phyloP scores from a whole-genome alignment of 192 early-diverging fungal species.

The Coemansia sp. region DNA sequence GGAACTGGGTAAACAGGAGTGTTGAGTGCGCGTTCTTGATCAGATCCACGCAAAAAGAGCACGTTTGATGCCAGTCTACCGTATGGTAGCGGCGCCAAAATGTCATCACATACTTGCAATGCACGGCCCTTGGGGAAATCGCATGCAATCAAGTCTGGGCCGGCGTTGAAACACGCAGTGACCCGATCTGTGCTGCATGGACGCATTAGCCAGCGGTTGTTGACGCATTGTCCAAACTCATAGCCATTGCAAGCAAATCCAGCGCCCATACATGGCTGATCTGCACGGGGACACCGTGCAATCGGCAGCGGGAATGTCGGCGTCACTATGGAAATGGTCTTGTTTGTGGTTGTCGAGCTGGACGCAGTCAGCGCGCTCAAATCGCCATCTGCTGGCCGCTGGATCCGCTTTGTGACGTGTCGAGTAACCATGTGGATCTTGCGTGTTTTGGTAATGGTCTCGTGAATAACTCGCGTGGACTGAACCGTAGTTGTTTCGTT shows the following conservation, averaged over 20 bases:
- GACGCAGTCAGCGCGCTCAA: slow-evolving; percentile 5
- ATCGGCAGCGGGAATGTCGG: slow-evolving; percentile 48
- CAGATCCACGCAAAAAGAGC: slow-evolving; percentile 39
- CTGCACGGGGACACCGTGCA: slow-evolving; percentile 37
- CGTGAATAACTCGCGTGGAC: slow-evolving; percentile 39
- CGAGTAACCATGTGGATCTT: slow-evolving; percentile 31
- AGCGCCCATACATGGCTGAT: slow-evolving; percentile 44
- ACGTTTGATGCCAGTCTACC: slow-evolving; percentile 47
- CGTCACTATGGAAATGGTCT: slow-evolving; percentile 38
- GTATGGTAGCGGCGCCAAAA: slow-evolving; percentile 40
- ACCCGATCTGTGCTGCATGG: slow-evolving; percentile 47
- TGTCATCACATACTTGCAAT: slow-evolving; percentile 48
- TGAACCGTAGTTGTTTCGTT: slow-evolving; percentile 41
- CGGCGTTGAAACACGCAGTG: slow-evolving; percentile 46
- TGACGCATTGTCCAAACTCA: slow-evolving; percentile 52
- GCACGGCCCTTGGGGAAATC: slow-evolving; percentile 51
- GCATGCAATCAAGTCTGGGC: slow-evolving; percentile 40
- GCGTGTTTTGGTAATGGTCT: slow-evolving; percentile 32
- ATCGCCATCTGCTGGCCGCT: neutral
- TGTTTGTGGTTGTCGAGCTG: slow-evolving; percentile 19
- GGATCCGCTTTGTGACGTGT: slow-evolving; percentile 26
- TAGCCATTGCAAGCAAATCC: slow-evolving; percentile 52
- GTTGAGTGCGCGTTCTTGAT: slow-evolving; percentile 51
- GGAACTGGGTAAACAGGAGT: slow-evolving; percentile 45
- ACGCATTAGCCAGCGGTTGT: slow-evolving; percentile 51